phyloP scores from a whole-genome alignment of 2,329 filamentous ascomycete species.

The Sclerotinia spermophila region DNA sequence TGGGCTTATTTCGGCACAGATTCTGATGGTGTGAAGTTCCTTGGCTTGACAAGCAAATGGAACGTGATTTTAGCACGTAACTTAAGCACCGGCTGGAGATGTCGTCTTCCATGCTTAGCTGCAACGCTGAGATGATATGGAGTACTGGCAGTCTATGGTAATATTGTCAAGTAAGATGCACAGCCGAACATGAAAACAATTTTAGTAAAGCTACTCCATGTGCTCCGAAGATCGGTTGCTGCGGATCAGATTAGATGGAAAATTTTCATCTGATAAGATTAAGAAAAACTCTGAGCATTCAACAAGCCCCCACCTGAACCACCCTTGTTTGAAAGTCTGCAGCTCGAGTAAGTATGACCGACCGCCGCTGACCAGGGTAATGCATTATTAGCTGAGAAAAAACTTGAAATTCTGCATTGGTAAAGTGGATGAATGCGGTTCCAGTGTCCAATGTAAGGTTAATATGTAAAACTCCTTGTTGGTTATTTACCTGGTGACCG shows the following conservation, averaged over 20 bases:
- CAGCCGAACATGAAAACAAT: not conserved
- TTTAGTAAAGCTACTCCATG: not conserved
- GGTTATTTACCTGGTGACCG: not conserved
- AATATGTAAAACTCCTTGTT: not conserved
- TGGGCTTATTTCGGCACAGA: not conserved
- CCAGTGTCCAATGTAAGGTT: not conserved
- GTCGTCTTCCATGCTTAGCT: not conserved
- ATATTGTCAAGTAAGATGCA: not conserved
- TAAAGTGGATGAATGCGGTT: slow-evolving; percentile 2
- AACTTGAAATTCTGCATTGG: slow-evolving; percentile 4
- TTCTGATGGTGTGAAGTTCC: not conserved
- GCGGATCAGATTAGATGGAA: slow-evolving; percentile 15
- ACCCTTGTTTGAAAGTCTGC: slow-evolving; percentile 2
- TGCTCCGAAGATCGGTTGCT: slow-evolving; percentile 5
- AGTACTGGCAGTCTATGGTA: not conserved
- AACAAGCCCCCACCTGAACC: not conserved
- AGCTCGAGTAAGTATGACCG: not conserved
- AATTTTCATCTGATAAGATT: slow-evolving; percentile 20
- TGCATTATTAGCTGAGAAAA: slow-evolving; percentile 9
- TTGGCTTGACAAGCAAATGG: not conserved
- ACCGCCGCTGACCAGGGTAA: slow-evolving; percentile 1
- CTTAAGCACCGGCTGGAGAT: not conserved
- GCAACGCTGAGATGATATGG: not conserved
- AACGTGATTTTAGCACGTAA: not conserved
- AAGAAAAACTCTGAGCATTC: not conserved